These are phyloP conservation scores for Themeda triandra DNA, from an alignment of 176 grass and related monocot genomes.

Conservation along the genomic window DNA sequence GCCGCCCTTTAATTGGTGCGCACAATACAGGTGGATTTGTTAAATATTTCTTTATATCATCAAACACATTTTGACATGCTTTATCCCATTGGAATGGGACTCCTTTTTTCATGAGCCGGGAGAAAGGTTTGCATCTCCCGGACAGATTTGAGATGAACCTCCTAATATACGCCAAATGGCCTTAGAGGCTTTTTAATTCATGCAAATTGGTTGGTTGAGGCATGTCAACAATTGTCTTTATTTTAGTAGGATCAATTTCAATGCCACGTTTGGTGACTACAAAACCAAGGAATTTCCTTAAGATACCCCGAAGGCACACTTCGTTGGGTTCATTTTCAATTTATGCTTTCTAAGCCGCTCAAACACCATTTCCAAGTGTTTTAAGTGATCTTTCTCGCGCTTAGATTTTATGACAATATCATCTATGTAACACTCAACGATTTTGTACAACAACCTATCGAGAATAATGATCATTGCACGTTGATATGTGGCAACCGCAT, in stretches of 20 bases:
- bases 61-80: slow-evolving; percentile 9
- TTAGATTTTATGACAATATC: slow-evolving; percentile 10
- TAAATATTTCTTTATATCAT: background rate
- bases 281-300: background rate
- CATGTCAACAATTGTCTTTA: background rate
- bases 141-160: background rate
- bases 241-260: background rate
- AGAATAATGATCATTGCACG: no score
- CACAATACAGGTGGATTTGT: background rate
- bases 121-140: background rate
- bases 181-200: background rate
- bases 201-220: background rate
- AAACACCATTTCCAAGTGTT: background rate
- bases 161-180: background rate
- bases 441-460: background rate
- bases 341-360: background rate
- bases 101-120: background rate
- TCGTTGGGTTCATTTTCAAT: background rate
- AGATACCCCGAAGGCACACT: background rate
- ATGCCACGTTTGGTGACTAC: background rate
- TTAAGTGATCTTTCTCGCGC: background rate
- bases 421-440: background rate
- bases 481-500: no score
- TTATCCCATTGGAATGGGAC: background rate
- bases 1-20: background rate